phyloP scores from a whole-genome alignment of 2,329 filamentous ascomycete genomes.

The Paramyrothecium roridum region DNA sequence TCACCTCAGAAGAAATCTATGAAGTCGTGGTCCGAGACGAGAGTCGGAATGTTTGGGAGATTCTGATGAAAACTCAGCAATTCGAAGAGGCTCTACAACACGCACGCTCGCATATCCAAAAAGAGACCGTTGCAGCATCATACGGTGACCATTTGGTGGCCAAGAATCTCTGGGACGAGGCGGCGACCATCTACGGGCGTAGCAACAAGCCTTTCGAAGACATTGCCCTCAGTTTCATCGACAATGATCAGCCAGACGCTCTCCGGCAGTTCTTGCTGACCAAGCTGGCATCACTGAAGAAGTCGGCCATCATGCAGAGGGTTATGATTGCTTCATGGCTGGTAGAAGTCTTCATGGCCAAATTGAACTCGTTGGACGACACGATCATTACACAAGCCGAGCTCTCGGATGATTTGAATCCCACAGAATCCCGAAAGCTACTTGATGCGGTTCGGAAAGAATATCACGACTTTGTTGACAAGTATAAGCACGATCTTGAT shows the following conservation, averaged over 20 bases:
- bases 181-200: slow-evolving; percentile 85
- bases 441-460: slow-evolving; percentile 70
- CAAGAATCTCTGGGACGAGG: slow-evolving; percentile 80
- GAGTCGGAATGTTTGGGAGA: slow-evolving; percentile 89
- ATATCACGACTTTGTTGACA: slow-evolving; percentile 83
- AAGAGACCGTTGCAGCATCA: slow-evolving; percentile 85
- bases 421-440: slow-evolving; percentile 68
- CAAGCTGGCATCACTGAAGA: slow-evolving; percentile 79
- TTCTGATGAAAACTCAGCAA: slow-evolving; percentile 81
- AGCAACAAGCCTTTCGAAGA: slow-evolving; percentile 98
- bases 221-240: slow-evolving; percentile 86
- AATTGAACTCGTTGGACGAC: slow-evolving; percentile 91
- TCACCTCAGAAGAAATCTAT: slow-evolving; percentile 86
- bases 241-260: slow-evolving; percentile 85
- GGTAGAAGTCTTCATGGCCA: slow-evolving; percentile 94
- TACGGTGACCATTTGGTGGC: slow-evolving; percentile 85
- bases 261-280: slow-evolving; percentile 84
- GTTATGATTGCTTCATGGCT: slow-evolving; percentile 96
- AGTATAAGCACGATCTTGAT: slow-evolving; percentile 84
- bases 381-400: slow-evolving; percentile 88
- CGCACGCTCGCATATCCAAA: slow-evolving; percentile 75
- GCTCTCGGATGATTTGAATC: slow-evolving; percentile 67
- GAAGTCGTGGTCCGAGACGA: slow-evolving; percentile 91
- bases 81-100: slow-evolving; percentile 87
- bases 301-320: slow-evolving; percentile 83